Evolutionary conservation across 1,139 yeast genomes (phyloP).

Genomic region (Saccharomyces pastorianus): DNA sequence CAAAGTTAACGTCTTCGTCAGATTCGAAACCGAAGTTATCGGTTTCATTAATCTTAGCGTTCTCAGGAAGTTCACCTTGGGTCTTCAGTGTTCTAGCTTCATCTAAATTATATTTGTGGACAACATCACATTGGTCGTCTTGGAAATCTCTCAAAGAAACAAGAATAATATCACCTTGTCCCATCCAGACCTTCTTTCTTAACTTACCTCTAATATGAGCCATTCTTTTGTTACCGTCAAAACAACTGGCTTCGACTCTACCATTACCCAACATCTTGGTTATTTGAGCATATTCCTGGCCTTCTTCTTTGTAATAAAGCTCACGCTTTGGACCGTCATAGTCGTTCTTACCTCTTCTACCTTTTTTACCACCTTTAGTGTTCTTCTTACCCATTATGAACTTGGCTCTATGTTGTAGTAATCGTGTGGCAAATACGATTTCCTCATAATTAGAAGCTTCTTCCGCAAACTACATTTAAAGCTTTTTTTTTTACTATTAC

Average conservation of each 20-base stretch:
- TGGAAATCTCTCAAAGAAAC: conserved; percentile 97
- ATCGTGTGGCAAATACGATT: neutral
- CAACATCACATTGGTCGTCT: conserved; percentile 96
- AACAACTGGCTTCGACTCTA: conserved; percentile 88
- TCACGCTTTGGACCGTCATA: conserved; percentile 90
- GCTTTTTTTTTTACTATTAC: neutral
- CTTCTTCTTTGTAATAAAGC: conserved; percentile 83
- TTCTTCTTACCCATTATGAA: conserved; percentile 32
- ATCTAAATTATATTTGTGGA: conserved; percentile 91
- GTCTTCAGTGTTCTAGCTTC: conserved; percentile 95
- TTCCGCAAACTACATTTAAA: neutral
- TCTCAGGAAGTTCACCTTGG: conserved; percentile 93
- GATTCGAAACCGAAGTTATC: conserved; percentile 96
- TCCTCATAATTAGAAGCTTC: neutral
- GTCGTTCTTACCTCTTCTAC: conserved; percentile 99
- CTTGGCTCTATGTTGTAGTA: neutral
- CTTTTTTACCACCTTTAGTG: conserved; percentile 49
- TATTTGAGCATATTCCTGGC: conserved; percentile 97
- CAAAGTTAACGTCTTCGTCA: conserved; percentile 96
- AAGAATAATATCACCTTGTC: conserved; percentile 93
- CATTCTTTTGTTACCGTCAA: conserved; percentile 87
- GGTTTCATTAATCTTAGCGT: conserved; percentile 94
- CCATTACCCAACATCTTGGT: conserved; percentile 98
- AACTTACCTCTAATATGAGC: conserved; percentile 98
- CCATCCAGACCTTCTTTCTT: conserved; percentile 99